Conservation (phyloP, 768 basidiomycete genomes). For the Coprinopsis cinerea region DNA sequence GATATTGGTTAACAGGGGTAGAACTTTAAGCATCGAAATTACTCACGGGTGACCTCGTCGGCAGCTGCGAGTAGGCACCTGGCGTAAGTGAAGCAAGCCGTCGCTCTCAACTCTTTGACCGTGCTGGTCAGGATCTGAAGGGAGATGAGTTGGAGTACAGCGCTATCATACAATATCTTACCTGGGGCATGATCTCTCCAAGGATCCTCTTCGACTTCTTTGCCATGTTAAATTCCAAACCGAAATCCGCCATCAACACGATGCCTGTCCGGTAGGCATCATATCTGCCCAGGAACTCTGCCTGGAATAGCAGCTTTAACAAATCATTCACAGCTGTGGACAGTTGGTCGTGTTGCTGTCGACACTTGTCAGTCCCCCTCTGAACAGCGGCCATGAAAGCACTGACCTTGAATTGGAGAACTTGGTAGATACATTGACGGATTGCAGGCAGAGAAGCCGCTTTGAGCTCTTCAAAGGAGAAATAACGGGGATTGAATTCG, state of each 20-base stretch:
- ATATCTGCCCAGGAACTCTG: slow-evolving; percentile 71
- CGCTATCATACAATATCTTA: slow-evolving; percentile 19
- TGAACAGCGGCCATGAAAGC: too few species aligned
- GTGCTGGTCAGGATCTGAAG: not conserved
- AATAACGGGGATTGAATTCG: slow-evolving; percentile 49
- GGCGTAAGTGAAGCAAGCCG: slow-evolving; percentile 67
- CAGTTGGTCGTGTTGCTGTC: slow-evolving; percentile 59
- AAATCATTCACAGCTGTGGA: slow-evolving; percentile 58
- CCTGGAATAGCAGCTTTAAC: slow-evolving; percentile 69
- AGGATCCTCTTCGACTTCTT: slow-evolving; percentile 57
- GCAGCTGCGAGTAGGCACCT: slow-evolving; percentile 66
- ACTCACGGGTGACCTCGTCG: slow-evolving; percentile 15
- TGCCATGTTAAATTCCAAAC: slow-evolving; percentile 72
- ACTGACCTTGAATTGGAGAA: slow-evolving; percentile 42
- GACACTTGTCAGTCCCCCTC: not conserved
- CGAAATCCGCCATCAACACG: slow-evolving; percentile 71
- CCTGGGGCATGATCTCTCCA: slow-evolving; percentile 82
- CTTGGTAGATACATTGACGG: slow-evolving; percentile 38
- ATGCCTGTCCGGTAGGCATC: slow-evolving; percentile 63
- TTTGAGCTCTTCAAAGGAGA: slow-evolving; percentile 40
- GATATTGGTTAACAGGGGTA: not conserved
- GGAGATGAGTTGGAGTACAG: not conserved
- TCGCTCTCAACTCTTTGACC: slow-evolving; percentile 71
- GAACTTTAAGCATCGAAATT: not conserved
- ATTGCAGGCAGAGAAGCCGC: slow-evolving; percentile 35